These are phyloP conservation scores for Ustilago sp. DNA, from an alignment of 1,284 basidiomycete genomes.

Conservation along the genomic window DNA sequence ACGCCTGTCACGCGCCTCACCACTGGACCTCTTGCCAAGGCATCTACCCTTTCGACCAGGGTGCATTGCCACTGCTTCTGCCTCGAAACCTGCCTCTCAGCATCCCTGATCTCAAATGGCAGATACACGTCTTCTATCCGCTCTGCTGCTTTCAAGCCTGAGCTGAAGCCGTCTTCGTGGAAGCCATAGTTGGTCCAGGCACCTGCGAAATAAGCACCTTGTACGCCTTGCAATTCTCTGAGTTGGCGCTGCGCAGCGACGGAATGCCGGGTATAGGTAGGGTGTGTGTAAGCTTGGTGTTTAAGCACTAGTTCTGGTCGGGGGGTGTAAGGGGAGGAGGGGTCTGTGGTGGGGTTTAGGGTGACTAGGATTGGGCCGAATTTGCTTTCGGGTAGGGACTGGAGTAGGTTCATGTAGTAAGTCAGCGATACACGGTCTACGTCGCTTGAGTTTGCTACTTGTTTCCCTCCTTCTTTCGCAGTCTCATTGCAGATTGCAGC, in stretches of 20 bases:
- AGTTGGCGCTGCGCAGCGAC: slow-evolving; percentile 76
- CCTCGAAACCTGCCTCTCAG: slow-evolving; percentile 51
- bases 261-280: slow-evolving; percentile 71
- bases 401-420: slow-evolving; percentile 84
- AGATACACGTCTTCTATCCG: slow-evolving; percentile 66
- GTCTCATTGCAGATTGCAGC: background rate
- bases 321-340: slow-evolving; percentile 40
- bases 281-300: slow-evolving; percentile 78
- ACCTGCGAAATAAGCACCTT: slow-evolving; percentile 78
- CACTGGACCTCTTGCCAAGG: background rate
- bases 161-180: slow-evolving; percentile 85
- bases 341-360: slow-evolving; percentile 74
- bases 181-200: slow-evolving; percentile 82
- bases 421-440: slow-evolving; percentile 59
- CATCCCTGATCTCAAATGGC: slow-evolving; percentile 70
- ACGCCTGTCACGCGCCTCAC: background rate
- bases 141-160: slow-evolving; percentile 68
- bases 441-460: slow-evolving; percentile 12
- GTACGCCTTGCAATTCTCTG: slow-evolving; percentile 75
- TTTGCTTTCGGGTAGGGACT: slow-evolving; percentile 75
- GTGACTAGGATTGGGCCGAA: slow-evolving; percentile 82
- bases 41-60: slow-evolving; percentile 19
- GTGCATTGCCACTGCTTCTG: slow-evolving; percentile 12
- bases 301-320: slow-evolving; percentile 70
- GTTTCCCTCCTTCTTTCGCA: no score